These are phyloP conservation scores for Durio zibethinus DNA, from an alignment of 345 rosid species.

Conservation along the genomic window DNA sequence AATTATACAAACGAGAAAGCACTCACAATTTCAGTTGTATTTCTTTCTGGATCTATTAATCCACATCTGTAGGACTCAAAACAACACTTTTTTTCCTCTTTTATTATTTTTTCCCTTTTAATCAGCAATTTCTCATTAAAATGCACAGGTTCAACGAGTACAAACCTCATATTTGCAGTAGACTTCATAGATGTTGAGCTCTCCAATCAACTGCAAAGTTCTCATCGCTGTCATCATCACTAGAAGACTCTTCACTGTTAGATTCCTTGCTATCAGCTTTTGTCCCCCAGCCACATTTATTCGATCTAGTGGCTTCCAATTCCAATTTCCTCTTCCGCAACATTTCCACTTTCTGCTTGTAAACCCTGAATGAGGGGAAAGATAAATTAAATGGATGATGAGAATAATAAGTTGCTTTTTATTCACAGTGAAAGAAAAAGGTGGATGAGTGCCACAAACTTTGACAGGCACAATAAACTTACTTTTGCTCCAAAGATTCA, in stretches of 20 bases:
- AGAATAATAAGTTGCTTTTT: not conserved
- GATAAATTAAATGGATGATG: not conserved
- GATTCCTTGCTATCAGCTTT: slow-evolving; percentile 33
- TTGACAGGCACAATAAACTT: slow-evolving; percentile 19
- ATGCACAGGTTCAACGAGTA: not conserved
- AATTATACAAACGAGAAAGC: not conserved
- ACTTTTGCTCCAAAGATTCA: slow-evolving; percentile 88
- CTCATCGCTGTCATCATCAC: slow-evolving; percentile 61
- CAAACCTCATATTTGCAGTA: slow-evolving; percentile 22
- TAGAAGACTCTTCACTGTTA: slow-evolving; percentile 47
- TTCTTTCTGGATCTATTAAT: not conserved
- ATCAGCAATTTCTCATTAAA: not conserved
- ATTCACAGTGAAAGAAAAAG: not conserved
- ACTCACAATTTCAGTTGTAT: no score
- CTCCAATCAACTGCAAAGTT: slow-evolving; percentile 88
- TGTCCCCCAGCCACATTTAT: slow-evolving; percentile 47
- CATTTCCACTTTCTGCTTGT: slow-evolving; percentile 60
- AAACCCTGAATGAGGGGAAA: slow-evolving; percentile 36
- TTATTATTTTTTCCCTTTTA: not conserved
- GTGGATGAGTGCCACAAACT: not conserved
- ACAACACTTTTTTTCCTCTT: not conserved
- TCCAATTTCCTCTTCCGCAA: slow-evolving; percentile 70
- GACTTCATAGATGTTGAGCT: slow-evolving; percentile 83
- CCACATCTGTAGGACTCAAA: slow-evolving; percentile 3
- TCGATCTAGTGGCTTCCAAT: slow-evolving; percentile 53